Conservation (phyloP, 2,329 filamentous ascomycete species). For the Alternaria panax region DNA sequence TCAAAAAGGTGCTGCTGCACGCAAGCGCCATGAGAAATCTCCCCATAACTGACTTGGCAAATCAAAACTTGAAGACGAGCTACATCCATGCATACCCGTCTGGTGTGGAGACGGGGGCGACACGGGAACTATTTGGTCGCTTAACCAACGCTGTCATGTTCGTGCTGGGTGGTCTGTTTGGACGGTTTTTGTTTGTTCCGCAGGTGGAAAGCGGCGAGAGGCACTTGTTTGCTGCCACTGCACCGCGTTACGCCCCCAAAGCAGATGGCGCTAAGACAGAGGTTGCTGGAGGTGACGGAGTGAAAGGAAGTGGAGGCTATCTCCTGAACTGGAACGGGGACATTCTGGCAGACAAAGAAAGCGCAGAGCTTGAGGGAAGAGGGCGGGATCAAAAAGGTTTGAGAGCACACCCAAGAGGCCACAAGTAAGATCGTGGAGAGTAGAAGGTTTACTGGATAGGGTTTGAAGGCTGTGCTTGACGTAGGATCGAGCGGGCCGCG, state of each 20-base stretch:
- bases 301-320: constrained; percentile 38
- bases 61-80: constrained; percentile 25
- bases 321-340: constrained; percentile 36
- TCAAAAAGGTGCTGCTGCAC: constrained; percentile 35
- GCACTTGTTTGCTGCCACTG: constrained; percentile 43
- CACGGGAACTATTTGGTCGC: constrained; percentile 18
- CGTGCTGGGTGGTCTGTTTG: constrained; percentile 9
- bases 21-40: constrained; percentile 39
- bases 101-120: constrained; percentile 31
- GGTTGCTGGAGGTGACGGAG: constrained; percentile 31
- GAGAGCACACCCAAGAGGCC: constrained; percentile 43
- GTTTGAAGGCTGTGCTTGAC: background rate
- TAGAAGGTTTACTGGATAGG: constrained; percentile 2
- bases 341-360: constrained; percentile 23
- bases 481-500: constrained; percentile 1
- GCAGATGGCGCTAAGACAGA: constrained; percentile 14
- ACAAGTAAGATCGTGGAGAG: constrained; percentile 34
- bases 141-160: constrained; percentile 12
- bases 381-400: constrained; percentile 38
- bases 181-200: constrained; percentile 30
- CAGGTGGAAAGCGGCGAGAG: constrained; percentile 44
- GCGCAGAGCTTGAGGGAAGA: constrained; percentile 29
- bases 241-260: constrained; percentile 31
- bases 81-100: constrained; percentile 43
- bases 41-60: constrained; percentile 31